Evolutionary conservation across 805 yeast genomes (phyloP), one percentile per base, ranked within the genome.

Genomic region (Candida tibetensis): DNA sequence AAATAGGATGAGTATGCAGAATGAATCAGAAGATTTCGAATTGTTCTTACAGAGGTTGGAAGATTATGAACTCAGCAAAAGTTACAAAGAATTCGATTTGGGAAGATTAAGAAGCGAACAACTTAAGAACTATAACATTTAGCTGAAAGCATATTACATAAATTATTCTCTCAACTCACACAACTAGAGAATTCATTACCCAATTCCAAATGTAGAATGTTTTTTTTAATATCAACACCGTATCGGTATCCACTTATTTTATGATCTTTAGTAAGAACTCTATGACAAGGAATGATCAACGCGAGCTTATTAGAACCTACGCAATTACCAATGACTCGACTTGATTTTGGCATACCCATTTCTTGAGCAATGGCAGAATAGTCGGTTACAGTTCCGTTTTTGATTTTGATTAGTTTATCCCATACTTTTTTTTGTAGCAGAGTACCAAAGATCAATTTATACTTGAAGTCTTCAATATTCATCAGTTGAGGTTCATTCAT

Each of bases 201-300:
- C 22, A 36, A 22, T 21, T 37, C 64, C 14, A 36, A 37, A 14
- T 44, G 40, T 13, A 63, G 41, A 15, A 65, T 37, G 25, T 45
- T 40, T 34, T 45, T 36, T 47, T 71, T 71, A 31, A 67, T 36
- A 4, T 45, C 49, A 3, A 51, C 34, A 2, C 74, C 74, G 60
- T 65, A 69, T 34, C 62, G 52, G 46, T 59, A 72, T 4, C 72
- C 71, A 12, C 67, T 60, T 8, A 64, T 49, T 18, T 52, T 53
- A 4, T 61, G 60, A 21, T 43, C 41, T 5, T 50, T 49, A 10
- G 63, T 56, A 15, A 68, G 29, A 1, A 69, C 68, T 34, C 74
- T 49, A 48, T 71, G 76, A 46, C 76, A 71, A 1, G 77, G 76
- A 4, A 71, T 53, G 4, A 70, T 22, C 4, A 69, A 31, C 2